Evolutionary conservation across 345 rosid species (phyloP).

Genomic region (thale cress (Arabidopsis thaliana)): DNA sequence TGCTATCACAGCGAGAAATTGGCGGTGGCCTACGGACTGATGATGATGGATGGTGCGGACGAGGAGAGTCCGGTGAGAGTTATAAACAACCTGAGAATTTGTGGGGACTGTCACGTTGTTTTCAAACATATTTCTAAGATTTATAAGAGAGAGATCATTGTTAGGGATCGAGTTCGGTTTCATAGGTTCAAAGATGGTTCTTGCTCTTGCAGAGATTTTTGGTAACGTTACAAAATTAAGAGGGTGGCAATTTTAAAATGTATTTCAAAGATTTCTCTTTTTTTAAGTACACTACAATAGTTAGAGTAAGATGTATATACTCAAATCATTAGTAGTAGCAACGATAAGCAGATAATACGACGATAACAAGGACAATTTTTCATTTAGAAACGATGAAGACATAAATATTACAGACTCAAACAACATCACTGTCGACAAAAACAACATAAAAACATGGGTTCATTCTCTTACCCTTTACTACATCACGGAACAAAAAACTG

Average conservation of each 20-base stretch:
- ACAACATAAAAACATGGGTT: too few relatives aligned
- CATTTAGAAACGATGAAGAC: too few relatives aligned
- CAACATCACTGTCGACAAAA: too few relatives aligned
- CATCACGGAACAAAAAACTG: too few relatives aligned
- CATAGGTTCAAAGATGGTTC: slow-evolving; percentile 72
- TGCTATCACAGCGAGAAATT: slow-evolving; percentile 85
- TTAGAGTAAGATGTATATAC: too few relatives aligned
- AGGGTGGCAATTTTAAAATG: background rate
- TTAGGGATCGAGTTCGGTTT: slow-evolving; percentile 84
- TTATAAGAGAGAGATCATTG: slow-evolving; percentile 73
- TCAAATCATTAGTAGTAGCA: too few relatives aligned
- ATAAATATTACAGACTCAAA: too few relatives aligned
- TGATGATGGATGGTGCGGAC: slow-evolving; percentile 39
- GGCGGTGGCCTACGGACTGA: slow-evolving; percentile 87
- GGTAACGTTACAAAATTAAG: slow-evolving; percentile 51
- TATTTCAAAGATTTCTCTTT: too few relatives aligned
- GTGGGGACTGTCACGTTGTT: slow-evolving; percentile 83
- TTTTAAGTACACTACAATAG: too few relatives aligned
- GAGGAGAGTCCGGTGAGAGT: slow-evolving; percentile 68
- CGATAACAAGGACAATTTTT: too few relatives aligned
- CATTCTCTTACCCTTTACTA: too few relatives aligned
- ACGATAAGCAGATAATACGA: too few relatives aligned
- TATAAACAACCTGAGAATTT: slow-evolving; percentile 83
- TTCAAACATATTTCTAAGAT: slow-evolving; percentile 73
- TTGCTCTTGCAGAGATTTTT: slow-evolving; percentile 86